Base-by-base conservation (phyloP, 805 yeast species). In the Kazachstania africana region DNA sequence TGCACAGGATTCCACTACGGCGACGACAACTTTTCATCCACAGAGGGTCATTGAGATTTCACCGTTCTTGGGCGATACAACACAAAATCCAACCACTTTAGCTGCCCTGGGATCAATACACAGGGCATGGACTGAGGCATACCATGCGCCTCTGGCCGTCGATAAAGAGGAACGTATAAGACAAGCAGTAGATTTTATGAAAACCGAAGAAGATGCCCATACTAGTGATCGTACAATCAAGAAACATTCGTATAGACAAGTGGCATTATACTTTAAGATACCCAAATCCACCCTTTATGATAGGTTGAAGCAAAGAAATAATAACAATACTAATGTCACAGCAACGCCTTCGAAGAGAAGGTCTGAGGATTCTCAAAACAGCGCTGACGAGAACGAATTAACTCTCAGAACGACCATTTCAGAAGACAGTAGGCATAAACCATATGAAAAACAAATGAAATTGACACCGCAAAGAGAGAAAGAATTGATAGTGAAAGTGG, bases 131-230 rank as follows among this genome's bases (percentile, higher is more conserved):
- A 28, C 35, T 3, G 38, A 39, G 18, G 31, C 36, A 21, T 41
- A 34, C 26, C 31, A 33, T 26, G 36, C 33, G 15, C 44, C 46
- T 14, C 81, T 32, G 67, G 81, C 59, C 79, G 75, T 61, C 71
- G 65, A 41, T 20, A 47, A 37, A 33, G 53, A 44, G 32, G 49
- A 45, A 22, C 37, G 50, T 10, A 45, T 47, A 13, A 37, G 39
- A 24, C 44, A 44, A 34, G 53, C 53, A 3, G 29, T 47, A 8
- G 38, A 39, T 18, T 45, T 45, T 21, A 44, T 47, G 47, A 28
- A 37, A 8, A 27, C 28, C 17, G 46, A 42, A 28, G 38, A 40
- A 16, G 32, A 36, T 8, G 42, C 38, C 9, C 33, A 30, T 16
- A 25, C 26, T 5, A 25, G 26, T 3, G 45, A 44, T 29, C 31